These are phyloP conservation scores for Neoboletus subvelutipes DNA, from an alignment of 768 basidiomycete genomes.

Conservation along the genomic window DNA sequence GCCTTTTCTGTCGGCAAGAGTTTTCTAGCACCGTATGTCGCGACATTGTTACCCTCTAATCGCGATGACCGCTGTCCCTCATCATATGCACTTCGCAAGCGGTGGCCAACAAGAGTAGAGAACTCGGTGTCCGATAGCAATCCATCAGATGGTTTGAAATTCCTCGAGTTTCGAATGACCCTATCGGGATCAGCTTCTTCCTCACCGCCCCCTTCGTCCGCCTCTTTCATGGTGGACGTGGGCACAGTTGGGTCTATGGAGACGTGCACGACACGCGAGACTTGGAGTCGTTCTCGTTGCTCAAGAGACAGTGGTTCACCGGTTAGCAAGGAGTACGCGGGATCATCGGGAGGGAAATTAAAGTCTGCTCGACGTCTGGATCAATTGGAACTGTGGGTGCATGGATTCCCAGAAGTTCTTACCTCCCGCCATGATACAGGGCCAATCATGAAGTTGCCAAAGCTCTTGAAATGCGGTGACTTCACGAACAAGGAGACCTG, in stretches of 20 bases:
- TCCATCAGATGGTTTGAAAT: constrained; percentile 59
- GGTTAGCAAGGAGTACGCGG: constrained; percentile 76
- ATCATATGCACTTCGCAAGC: constrained; percentile 69
- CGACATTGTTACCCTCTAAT: constrained; percentile 14
- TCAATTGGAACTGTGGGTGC: neutral
- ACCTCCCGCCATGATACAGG: constrained; percentile 86
- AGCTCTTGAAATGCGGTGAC: constrained; percentile 53
- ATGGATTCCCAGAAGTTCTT: constrained; percentile 1
- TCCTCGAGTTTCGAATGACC: constrained; percentile 72
- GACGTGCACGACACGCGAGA: constrained; percentile 71
- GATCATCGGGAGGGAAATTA: constrained; percentile 82
- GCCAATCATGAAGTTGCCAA: constrained; percentile 55
- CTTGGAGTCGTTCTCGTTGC: constrained; percentile 52
- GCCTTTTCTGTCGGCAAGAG: constrained; percentile 38
- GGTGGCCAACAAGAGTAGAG: constrained; percentile 36
- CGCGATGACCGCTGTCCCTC: constrained; percentile 39
- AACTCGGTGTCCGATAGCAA: constrained; percentile 64
- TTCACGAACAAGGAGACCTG: constrained; percentile 69
- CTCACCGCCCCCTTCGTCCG: constrained; percentile 41
- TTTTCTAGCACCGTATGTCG: constrained; percentile 55
- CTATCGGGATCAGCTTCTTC: constrained; percentile 57
- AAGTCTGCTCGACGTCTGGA: constrained; percentile 57
- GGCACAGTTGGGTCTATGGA: constrained; percentile 64
- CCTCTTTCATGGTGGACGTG: constrained; percentile 21
- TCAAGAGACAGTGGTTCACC: constrained; percentile 53